Evolutionary conservation across 2,329 filamentous ascomycete species (phyloP).

Genomic region (Periconia sp.): DNA sequence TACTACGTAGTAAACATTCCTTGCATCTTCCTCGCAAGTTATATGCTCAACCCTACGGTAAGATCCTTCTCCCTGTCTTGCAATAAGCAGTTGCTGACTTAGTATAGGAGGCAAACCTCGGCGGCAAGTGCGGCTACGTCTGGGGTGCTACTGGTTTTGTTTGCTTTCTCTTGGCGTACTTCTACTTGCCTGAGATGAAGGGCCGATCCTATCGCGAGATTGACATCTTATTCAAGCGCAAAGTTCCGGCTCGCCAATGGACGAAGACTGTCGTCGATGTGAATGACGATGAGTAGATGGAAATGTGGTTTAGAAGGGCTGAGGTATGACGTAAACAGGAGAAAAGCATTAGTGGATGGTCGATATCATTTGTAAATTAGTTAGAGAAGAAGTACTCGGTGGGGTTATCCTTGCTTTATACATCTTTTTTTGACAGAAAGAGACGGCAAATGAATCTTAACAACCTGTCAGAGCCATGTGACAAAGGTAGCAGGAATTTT

Average conservation of each 20-base stretch:
- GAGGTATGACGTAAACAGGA: constrained; percentile 7
- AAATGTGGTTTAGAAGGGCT: background rate
- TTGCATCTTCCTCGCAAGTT: constrained; percentile 67
- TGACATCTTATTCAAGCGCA: constrained; percentile 54
- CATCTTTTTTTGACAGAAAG: too few species aligned
- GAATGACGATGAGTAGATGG: constrained; percentile 65
- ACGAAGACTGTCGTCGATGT: constrained; percentile 63
- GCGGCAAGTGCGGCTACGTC: constrained; percentile 44
- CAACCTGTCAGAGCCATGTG: too few species aligned
- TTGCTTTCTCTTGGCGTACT: constrained; percentile 59
- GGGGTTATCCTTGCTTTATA: too few species aligned
- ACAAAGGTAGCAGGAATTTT: too few species aligned
- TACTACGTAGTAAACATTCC: constrained; percentile 72
- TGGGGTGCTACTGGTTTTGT: constrained; percentile 56
- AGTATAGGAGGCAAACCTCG: constrained; percentile 61
- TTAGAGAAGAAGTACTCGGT: constrained; percentile 5
- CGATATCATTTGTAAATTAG: constrained; percentile 1
- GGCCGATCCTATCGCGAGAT: constrained; percentile 58
- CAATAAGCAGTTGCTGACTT: constrained; percentile 63
- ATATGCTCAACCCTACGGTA: constrained; percentile 63
- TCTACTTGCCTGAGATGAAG: constrained; percentile 62
- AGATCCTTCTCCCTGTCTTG: constrained; percentile 50
- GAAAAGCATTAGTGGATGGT: constrained; percentile 3
- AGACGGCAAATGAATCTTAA: too few species aligned
- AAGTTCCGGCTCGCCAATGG: constrained; percentile 61